phyloP scores from a whole-genome alignment of 31 red algal species.

The Bonnemaisonia californica region DNA sequence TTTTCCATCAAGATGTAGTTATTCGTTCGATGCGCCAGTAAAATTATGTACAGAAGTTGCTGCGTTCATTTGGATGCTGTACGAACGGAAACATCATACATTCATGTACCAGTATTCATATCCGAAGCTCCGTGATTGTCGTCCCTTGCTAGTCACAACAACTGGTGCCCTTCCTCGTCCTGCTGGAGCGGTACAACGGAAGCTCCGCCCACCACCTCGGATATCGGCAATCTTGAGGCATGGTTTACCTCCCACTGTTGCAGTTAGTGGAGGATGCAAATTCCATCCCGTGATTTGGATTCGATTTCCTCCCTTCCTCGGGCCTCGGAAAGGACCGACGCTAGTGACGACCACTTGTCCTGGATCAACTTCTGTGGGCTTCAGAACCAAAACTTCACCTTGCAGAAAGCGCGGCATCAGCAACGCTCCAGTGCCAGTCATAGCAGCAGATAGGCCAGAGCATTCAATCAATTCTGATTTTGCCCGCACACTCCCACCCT shows the following conservation, averaged over 20 bases:
- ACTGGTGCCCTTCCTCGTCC: conserved; percentile 62
- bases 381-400: conserved; percentile 69
- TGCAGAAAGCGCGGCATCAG: conserved; percentile 80
- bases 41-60: no score
- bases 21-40: no score
- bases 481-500: conserved; percentile 37
- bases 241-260: conserved; percentile 57
- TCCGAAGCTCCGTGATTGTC: conserved; percentile 54
- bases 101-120: conserved; percentile 78
- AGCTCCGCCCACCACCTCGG: conserved; percentile 35
- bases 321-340: conserved; percentile 75
- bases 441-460: conserved; percentile 55
- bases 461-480: conserved; percentile 32
- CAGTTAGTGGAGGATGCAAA: conserved; percentile 42
- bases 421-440: conserved; percentile 57
- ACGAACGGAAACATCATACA: conserved; percentile 36
- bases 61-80: no score
- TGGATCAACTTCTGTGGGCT: conserved; percentile 58
- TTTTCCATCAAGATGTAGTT: no score
- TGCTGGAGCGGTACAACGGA: conserved; percentile 60
- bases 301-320: conserved; percentile 52
- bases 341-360: conserved; percentile 57
- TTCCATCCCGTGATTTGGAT: conserved; percentile 73
- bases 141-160: conserved; percentile 46
- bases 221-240: conserved; percentile 41